Evolutionary conservation across 129 eudicot genomes (phyloP).

Genomic region (Saposhnikovia divaricata): DNA sequence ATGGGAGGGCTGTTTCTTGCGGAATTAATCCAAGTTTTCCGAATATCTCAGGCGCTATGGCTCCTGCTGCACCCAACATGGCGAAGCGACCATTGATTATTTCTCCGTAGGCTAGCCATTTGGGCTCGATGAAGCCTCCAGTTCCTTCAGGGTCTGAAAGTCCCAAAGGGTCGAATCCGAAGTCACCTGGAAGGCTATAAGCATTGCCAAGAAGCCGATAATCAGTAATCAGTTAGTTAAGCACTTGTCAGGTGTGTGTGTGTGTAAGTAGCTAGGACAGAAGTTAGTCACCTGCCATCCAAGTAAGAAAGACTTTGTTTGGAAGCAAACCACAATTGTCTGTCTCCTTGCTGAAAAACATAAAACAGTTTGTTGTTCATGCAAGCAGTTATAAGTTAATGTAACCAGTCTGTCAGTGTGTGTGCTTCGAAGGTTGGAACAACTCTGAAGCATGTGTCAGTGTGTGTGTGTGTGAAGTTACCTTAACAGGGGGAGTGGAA

Average conservation of each 20-base stretch:
- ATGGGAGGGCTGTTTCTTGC: slow-evolving; percentile 85
- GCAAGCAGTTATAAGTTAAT: not conserved
- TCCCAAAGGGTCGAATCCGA: slow-evolving; percentile 90
- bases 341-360: slow-evolving; percentile 77
- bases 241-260: not conserved
- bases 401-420: not conserved
- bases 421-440: not conserved
- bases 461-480: slow-evolving; percentile 3
- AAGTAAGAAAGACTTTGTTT: slow-evolving; percentile 94
- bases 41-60: slow-evolving; percentile 82
- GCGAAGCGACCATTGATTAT: slow-evolving; percentile 81
- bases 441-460: not conserved
- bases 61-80: slow-evolving; percentile 83
- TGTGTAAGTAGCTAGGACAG: not conserved
- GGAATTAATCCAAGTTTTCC: slow-evolving; percentile 93
- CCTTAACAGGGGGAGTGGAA: slow-evolving; percentile 97
- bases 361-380: not conserved
- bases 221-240: not conserved
- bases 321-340: slow-evolving; percentile 95
- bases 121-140: slow-evolving; percentile 95
- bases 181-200: slow-evolving; percentile 93
- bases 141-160: slow-evolving; percentile 99
- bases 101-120: slow-evolving; percentile 95
- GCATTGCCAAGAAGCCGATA: too few species aligned
- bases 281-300: slow-evolving; percentile 72